These are phyloP conservation scores for Lentinula guzmanii DNA, from an alignment of 768 basidiomycete genomes.

Conservation along the genomic window DNA sequence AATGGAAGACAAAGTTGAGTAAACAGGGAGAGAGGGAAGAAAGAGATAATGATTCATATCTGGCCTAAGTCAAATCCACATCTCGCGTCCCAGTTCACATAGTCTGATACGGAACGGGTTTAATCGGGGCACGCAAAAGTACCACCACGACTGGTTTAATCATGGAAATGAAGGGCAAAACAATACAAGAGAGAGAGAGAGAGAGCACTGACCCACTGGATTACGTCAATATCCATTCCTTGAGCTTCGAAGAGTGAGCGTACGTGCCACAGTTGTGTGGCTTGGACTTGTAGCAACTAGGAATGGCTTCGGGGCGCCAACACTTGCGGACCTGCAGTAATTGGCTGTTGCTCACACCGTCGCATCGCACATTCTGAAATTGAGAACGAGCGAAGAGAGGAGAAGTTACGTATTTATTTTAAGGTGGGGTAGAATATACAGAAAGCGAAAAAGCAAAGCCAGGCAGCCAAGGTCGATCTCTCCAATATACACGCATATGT, in stretches of 20 bases:
- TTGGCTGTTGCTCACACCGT: too few relatives aligned
- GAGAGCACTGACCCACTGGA: too few relatives aligned
- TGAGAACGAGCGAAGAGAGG: neutral
- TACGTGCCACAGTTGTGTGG: too few relatives aligned
- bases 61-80: conserved; percentile 80
- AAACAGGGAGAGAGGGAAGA: neutral
- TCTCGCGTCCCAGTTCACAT: conserved; percentile 11
- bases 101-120: conserved; percentile 8
- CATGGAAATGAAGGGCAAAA: conserved; percentile 19
- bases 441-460: too few relatives aligned
- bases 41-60: conserved; percentile 55
- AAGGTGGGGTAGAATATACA: neutral
- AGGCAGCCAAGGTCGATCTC: too few relatives aligned
- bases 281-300: neutral
- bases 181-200: neutral
- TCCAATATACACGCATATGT: too few relatives aligned
- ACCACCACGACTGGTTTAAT: conserved; percentile 72
- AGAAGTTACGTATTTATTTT: neutral
- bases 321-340: too few relatives aligned
- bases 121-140: conserved; percentile 28
- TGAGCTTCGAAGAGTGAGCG: too few relatives aligned
- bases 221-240: too few relatives aligned
- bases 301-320: too few relatives aligned
- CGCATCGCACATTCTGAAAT: neutral
- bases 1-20: neutral